These are phyloP conservation scores for Aspergillus sparsus DNA, from an alignment of 495 filamentous ascomycete species.

Conservation along the genomic window DNA sequence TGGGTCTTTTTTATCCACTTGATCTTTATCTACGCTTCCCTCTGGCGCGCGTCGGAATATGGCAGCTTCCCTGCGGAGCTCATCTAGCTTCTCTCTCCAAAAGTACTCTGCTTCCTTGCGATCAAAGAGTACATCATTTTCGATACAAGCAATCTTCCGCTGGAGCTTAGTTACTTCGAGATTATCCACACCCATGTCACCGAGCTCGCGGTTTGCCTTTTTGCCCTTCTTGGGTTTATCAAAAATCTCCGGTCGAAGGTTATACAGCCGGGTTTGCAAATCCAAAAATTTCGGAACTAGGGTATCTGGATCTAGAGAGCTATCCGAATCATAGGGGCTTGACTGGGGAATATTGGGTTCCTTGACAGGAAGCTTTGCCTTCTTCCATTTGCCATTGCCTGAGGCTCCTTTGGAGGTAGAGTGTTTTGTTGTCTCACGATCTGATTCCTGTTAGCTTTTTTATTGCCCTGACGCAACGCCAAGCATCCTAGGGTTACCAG, in stretches of 20 bases:
- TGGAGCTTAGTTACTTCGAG: constrained; percentile 62
- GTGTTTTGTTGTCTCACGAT: constrained; percentile 37
- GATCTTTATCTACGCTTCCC: constrained; percentile 27
- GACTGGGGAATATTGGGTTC: constrained; percentile 21
- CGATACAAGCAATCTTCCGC: constrained; percentile 71
- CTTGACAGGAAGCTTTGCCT: constrained; percentile 33
- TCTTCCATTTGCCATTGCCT: constrained; percentile 31
- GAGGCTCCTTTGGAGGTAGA: constrained; percentile 33
- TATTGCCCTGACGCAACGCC: constrained; percentile 20
- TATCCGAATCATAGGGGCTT: constrained; percentile 50
- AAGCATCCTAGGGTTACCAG: constrained; percentile 36
- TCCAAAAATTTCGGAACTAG: constrained; percentile 75
- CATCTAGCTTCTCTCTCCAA: constrained; percentile 68
- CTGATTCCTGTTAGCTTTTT: constrained; percentile 35
- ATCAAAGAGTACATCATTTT: constrained; percentile 86
- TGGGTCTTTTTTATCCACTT: constrained; percentile 50
- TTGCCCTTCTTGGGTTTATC: constrained; percentile 48
- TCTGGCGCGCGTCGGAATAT: constrained; percentile 36
- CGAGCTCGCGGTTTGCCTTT: constrained; percentile 32
- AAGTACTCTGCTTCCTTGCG: constrained; percentile 67
- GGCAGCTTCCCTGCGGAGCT: constrained; percentile 61
- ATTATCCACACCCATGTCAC: constrained; percentile 31
- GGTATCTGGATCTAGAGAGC: constrained; percentile 66
- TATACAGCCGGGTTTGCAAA: constrained; percentile 68
- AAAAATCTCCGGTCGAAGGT: constrained; percentile 64